Evolutionary conservation across 192 early-diverging fungal species (phyloP).

Genomic region (Spinellus fusiger): DNA sequence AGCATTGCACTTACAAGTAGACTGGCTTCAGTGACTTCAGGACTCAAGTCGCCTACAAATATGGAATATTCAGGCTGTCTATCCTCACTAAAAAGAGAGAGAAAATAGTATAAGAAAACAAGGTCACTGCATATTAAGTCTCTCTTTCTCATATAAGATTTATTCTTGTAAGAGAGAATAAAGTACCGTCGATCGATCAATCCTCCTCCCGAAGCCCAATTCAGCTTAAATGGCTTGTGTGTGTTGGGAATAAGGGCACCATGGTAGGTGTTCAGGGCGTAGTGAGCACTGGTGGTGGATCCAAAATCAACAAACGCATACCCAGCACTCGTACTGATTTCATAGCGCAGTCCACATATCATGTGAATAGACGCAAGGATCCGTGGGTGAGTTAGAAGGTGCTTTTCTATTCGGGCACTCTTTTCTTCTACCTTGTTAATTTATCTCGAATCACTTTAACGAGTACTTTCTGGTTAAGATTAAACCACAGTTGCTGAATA

Average conservation of each 20-base stretch:
- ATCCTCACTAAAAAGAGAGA: constrained; percentile 49
- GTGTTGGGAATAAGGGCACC: constrained; percentile 80
- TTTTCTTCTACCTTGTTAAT: constrained; percentile 58
- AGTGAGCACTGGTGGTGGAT: constrained; percentile 57
- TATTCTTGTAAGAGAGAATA: neutral
- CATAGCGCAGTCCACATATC: too few species aligned
- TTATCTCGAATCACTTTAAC: constrained; percentile 97
- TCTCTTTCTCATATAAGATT: neutral
- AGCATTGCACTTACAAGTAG: constrained; percentile 52
- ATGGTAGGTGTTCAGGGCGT: constrained; percentile 67
- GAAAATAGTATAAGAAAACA: neutral
- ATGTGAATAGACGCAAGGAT: constrained; percentile 1
- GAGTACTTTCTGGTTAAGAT: constrained; percentile 75
- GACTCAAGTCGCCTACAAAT: constrained; percentile 94
- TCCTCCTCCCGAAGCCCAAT: constrained; percentile 93
- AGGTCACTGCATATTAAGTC: constrained; percentile 1
- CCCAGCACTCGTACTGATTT: constrained; percentile 58
- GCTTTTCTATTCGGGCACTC: neutral
- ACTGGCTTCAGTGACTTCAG: constrained; percentile 83
- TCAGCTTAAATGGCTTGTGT: constrained; percentile 79
- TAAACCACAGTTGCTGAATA: constrained; percentile 81
- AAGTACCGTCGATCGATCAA: constrained; percentile 49
- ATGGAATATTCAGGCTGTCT: constrained; percentile 79
- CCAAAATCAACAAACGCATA: constrained; percentile 95
- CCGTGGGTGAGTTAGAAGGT: neutral